Conservation (phyloP, 1,284 basidiomycete genomes). For the Cryptococcus neoformans region DNA sequence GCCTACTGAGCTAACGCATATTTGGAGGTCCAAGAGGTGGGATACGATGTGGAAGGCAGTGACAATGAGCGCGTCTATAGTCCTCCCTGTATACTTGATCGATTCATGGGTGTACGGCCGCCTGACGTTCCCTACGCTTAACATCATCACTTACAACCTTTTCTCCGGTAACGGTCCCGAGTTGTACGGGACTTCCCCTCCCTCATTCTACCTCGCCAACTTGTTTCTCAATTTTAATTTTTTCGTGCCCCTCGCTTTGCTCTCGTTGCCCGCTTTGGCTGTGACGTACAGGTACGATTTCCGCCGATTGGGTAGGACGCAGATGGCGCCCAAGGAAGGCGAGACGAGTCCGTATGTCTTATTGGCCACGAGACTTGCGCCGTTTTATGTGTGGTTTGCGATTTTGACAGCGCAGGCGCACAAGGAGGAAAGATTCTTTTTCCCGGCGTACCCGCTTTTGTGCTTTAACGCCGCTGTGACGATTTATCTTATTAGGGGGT, state of each 20-base stretch:
- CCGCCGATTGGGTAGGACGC: conserved; percentile 68
- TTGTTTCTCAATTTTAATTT: conserved; percentile 93
- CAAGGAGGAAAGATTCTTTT: conserved; percentile 99
- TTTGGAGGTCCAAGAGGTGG: conserved; percentile 64
- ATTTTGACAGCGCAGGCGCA: conserved; percentile 81
- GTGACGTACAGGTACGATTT: conserved; percentile 73
- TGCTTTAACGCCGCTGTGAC: conserved; percentile 92
- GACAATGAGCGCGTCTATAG: conserved; percentile 59
- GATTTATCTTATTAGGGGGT: conserved; percentile 76
- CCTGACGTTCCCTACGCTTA: conserved; percentile 78
- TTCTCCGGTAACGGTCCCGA: conserved; percentile 69
- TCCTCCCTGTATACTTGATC: conserved; percentile 74
- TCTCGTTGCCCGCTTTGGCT: conserved; percentile 73
- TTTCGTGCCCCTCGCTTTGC: conserved; percentile 71
- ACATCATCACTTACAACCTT: conserved; percentile 92
- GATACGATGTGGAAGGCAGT: conserved; percentile 61
- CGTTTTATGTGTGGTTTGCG: conserved; percentile 84
- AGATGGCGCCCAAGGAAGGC: conserved; percentile 59
- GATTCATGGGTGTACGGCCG: conserved; percentile 88
- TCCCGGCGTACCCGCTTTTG: conserved; percentile 85
- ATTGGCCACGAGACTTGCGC: conserved; percentile 69
- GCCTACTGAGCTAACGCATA: conserved; percentile 51
- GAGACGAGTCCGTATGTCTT: conserved; percentile 67
- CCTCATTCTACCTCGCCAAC: conserved; percentile 78
- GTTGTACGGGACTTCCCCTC: conserved; percentile 89